Evolutionary conservation across 345 rosid species (phyloP).

Genomic region (Cardamine resedifolia): DNA sequence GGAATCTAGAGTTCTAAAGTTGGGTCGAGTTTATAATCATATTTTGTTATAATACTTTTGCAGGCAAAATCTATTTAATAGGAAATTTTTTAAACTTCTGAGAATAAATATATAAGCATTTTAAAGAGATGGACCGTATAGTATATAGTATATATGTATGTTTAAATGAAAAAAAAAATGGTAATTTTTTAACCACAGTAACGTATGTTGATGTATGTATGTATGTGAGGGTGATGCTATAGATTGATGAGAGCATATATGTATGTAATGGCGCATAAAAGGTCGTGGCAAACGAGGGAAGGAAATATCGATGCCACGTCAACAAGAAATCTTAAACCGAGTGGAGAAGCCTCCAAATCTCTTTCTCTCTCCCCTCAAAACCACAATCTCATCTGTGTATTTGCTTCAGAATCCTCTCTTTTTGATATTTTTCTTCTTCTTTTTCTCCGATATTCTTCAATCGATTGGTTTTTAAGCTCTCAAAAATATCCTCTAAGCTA

Average conservation of each 20-base stretch:
- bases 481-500: background rate
- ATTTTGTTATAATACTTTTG: background rate
- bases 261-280: constrained; percentile 17
- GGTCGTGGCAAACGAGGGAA: constrained; percentile 21
- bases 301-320: constrained; percentile 37
- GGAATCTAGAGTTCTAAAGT: background rate
- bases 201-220: background rate
- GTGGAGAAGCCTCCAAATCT: constrained; percentile 45
- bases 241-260: too few species aligned
- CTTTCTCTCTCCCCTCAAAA: constrained; percentile 22
- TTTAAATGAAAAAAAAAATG: background rate
- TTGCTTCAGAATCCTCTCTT: constrained; percentile 13
- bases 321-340: constrained; percentile 41
- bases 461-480: constrained; percentile 13
- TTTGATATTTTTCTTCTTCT: background rate
- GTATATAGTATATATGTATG: too few species aligned
- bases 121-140: background rate
- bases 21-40: background rate
- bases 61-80: background rate
- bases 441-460: background rate
- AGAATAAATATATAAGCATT: background rate
- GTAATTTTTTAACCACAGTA: background rate
- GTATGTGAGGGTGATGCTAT: background rate
- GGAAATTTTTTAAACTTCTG: background rate
- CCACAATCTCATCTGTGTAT: constrained; percentile 26